phyloP scores from a whole-genome alignment of 2,329 filamentous ascomycete genomes.

The Pseudogymnoascus sp. region DNA sequence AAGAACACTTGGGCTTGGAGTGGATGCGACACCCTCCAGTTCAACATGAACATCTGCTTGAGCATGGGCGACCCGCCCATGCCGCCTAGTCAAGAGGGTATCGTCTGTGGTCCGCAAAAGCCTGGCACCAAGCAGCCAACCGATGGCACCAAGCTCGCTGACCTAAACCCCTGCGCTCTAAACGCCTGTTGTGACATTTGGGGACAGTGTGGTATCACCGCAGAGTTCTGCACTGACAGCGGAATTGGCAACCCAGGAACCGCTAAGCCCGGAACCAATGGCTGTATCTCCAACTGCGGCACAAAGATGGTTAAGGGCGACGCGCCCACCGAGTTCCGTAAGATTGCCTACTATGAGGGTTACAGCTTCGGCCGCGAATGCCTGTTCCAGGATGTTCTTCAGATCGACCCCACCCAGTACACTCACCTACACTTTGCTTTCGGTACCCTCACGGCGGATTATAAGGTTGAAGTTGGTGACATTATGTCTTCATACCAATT shows the following conservation, averaged over 20 bases:
- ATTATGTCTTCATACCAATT: constrained; percentile 25
- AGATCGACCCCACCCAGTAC: constrained; percentile 20
- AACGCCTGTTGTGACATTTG: constrained; percentile 36
- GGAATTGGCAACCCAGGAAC: constrained; percentile 30
- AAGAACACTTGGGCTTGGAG: constrained; percentile 37
- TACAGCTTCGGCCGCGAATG: constrained; percentile 26
- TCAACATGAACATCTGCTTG: constrained; percentile 31
- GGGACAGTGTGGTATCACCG: constrained; percentile 32
- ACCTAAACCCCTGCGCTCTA: constrained; percentile 39
- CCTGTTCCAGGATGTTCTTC: constrained; percentile 20
- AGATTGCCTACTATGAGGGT: constrained; percentile 30
- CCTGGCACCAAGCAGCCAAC: constrained; percentile 30
- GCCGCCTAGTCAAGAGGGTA: constrained; percentile 31
- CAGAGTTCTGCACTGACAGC: constrained; percentile 28
- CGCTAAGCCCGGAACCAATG: constrained; percentile 24
- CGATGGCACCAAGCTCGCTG: constrained; percentile 27
- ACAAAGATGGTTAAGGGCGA: constrained; percentile 26
- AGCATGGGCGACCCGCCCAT: constrained; percentile 34
- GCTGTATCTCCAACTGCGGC: constrained; percentile 36
- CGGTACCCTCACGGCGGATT: constrained; percentile 27
- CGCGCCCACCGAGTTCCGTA: constrained; percentile 18
- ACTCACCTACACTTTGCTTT: constrained; percentile 31
- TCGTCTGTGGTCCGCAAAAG: constrained; percentile 38
- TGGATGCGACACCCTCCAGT: constrained; percentile 29
- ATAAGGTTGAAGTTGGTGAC: constrained; percentile 22